Conservation (phyloP, 768 basidiomycete species). For the Tricholoma matsutake region DNA sequence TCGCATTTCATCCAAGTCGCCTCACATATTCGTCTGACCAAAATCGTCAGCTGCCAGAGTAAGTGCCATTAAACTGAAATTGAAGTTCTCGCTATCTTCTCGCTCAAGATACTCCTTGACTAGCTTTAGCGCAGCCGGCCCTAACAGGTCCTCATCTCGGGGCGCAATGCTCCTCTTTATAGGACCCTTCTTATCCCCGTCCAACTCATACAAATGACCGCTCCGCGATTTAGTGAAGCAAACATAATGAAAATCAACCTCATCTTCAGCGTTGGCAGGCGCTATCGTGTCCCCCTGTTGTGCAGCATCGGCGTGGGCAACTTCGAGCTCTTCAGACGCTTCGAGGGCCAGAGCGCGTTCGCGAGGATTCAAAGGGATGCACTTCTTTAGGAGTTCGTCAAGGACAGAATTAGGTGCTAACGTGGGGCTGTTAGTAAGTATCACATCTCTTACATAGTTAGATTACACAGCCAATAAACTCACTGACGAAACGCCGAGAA, state of each 20-base stretch:
- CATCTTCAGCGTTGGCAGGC: slow-evolving; percentile 26
- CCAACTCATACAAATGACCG: slow-evolving; percentile 31
- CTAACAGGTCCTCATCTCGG: slow-evolving; percentile 24
- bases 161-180: slow-evolving; percentile 22
- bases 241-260: slow-evolving; percentile 31
- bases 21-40: background rate
- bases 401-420: slow-evolving; percentile 23
- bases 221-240: slow-evolving; percentile 30
- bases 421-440: background rate
- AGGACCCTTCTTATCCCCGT: slow-evolving; percentile 31
- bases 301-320: slow-evolving; percentile 27
- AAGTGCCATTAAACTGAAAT: slow-evolving; percentile 6
- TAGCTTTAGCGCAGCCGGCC: slow-evolving; percentile 15
- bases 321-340: slow-evolving; percentile 24
- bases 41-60: background rate
- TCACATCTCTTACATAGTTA: too few species aligned
- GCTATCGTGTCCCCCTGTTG: slow-evolving; percentile 26
- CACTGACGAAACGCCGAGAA: slow-evolving; percentile 21
- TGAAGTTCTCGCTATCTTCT: slow-evolving; percentile 19
- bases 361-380: slow-evolving; percentile 21
- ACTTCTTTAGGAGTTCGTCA: slow-evolving; percentile 20
- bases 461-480: background rate
- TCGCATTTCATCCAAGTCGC: too few species aligned
- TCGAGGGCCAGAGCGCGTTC: slow-evolving; percentile 31
- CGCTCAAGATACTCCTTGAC: slow-evolving; percentile 21